Percentiles rank a stretch among this genome's conserved stretches.
phyloP scores from a whole-genome alignment of 345 rosid genomes.

The Excoecaria cochinchinensis region DNA sequence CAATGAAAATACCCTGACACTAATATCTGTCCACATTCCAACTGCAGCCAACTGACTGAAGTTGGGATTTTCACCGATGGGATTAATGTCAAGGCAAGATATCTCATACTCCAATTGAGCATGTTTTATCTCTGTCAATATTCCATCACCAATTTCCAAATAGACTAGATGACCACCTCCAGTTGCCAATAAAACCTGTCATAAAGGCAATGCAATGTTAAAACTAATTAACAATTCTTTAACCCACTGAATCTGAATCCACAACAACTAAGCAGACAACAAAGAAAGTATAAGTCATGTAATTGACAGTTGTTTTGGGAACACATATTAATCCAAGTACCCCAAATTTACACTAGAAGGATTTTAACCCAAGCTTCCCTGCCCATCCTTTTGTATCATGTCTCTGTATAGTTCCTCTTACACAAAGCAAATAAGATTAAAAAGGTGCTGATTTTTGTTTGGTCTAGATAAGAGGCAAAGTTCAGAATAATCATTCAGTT shows the following conservation, averaged over 20 bases:
- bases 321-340: background rate
- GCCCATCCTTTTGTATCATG: no score
- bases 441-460: no score
- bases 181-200: slow-evolving; percentile 89
- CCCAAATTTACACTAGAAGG: no score
- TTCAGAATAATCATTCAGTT: no score
- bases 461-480: no score
- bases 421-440: no score
- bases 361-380: no score
- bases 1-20: slow-evolving; percentile 75
- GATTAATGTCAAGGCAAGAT: slow-evolving; percentile 92
- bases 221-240: background rate
- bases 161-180: slow-evolving; percentile 94
- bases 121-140: slow-evolving; percentile 64
- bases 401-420: no score
- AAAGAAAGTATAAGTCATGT: background rate
- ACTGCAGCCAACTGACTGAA: slow-evolving; percentile 88
- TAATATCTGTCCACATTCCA: slow-evolving; percentile 98
- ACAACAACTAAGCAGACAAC: background rate
- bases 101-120: slow-evolving; percentile 77
- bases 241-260: slow-evolving; percentile 7
- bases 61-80: slow-evolving; percentile 71
- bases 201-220: background rate
- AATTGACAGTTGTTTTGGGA: background rate
- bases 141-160: slow-evolving; percentile 85